phyloP scores from a whole-genome alignment of 164 flowering plant genomes.

The Magnolia officinalis region DNA sequence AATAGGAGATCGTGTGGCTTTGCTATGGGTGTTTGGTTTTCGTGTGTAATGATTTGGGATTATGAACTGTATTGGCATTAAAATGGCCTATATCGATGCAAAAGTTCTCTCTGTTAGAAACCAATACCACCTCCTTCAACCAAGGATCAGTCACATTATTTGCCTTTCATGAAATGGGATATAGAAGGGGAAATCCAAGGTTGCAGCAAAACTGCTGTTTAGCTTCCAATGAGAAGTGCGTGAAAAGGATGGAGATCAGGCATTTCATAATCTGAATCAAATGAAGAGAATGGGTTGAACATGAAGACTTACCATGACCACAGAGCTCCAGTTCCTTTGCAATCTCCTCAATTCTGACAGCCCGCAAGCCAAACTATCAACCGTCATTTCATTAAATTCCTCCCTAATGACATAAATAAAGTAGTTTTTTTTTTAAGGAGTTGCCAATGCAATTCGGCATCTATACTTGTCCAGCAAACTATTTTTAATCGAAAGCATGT shows the following conservation, averaged over 20 bases:
- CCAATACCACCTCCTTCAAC: neutral
- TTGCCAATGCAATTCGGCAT: conserved; percentile 1
- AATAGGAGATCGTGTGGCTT: neutral
- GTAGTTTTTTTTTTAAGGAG: neutral
- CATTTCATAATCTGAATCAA: neutral
- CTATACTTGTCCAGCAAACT: neutral
- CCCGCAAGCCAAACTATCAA: conserved; percentile 33
- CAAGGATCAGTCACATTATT: neutral
- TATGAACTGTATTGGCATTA: neutral
- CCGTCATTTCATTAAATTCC: conserved; percentile 19
- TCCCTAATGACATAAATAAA: conserved; percentile 18
- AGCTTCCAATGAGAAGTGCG: neutral
- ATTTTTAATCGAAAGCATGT: neutral
- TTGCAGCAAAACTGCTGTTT: neutral
- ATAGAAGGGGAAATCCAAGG: neutral
- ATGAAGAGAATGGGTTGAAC: neutral
- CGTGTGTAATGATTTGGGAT: no score
- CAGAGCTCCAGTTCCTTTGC: conserved; percentile 52
- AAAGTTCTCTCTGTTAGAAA: no score
- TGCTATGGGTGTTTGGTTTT: neutral
- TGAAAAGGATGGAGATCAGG: neutral
- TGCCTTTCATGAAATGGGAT: neutral
- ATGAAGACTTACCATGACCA: conserved; percentile 48
- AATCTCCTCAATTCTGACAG: conserved; percentile 48
- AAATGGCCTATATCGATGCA: neutral